Percentiles rank a stretch among this genome's conserved stretches.
Conservation (phyloP, 2,329 filamentous ascomycete genomes). For the Arthrobotrys sinensis region DNA sequence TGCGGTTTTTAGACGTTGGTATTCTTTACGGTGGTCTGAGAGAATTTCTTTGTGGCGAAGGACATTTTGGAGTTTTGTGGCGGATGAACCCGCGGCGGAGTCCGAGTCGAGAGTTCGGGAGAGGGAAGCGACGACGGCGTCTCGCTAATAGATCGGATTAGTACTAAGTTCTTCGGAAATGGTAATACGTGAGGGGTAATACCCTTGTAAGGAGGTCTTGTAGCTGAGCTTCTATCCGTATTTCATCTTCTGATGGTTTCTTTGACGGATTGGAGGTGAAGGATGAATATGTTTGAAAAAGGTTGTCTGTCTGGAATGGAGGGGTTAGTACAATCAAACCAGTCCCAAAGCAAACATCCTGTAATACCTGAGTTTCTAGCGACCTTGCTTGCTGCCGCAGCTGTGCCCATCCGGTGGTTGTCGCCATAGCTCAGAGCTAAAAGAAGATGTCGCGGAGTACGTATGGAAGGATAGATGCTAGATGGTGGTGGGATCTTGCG, state of each 20-base stretch:
- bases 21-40: slow-evolving; percentile 85
- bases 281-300: slow-evolving; percentile 83
- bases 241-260: slow-evolving; percentile 88
- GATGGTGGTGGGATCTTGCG: slow-evolving; percentile 5
- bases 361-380: slow-evolving; percentile 86
- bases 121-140: slow-evolving; percentile 84
- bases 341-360: slow-evolving; percentile 5
- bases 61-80: slow-evolving; percentile 97
- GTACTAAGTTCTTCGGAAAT: slow-evolving; percentile 16
- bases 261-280: slow-evolving; percentile 83
- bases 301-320: slow-evolving; percentile 63
- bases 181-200: slow-evolving; percentile 62
- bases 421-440: slow-evolving; percentile 40
- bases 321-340: slow-evolving; percentile 25
- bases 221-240: slow-evolving; percentile 82
- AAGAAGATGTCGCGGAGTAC: slow-evolving; percentile 3
- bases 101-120: slow-evolving; percentile 93
- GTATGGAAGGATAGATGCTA: slow-evolving; percentile 11
- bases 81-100: slow-evolving; percentile 85
- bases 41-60: slow-evolving; percentile 92
- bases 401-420: slow-evolving; percentile 84
- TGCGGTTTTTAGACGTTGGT: slow-evolving; percentile 79
- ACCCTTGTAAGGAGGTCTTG: slow-evolving; percentile 88
- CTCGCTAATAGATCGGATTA: slow-evolving; percentile 74
- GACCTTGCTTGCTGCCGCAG: slow-evolving; percentile 91